Percentiles rank a stretch among this genome's conserved stretches.
Evolutionary conservation across 495 filamentous ascomycete species (phyloP).

Genomic region (Hypoxylon fragiforme): DNA sequence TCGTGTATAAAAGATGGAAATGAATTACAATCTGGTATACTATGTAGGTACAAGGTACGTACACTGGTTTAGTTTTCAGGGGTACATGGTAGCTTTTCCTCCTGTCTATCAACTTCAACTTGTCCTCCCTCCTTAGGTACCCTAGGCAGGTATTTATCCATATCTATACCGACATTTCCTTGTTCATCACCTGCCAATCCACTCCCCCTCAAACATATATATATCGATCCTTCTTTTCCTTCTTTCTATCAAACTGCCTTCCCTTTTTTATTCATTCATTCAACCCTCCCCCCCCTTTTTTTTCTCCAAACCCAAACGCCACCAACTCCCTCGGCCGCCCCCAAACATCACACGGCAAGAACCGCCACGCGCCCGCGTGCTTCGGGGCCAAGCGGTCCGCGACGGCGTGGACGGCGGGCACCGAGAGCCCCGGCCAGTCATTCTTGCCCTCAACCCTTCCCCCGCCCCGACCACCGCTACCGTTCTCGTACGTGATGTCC

Average conservation of each 20-base stretch:
- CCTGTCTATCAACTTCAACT: too few species aligned
- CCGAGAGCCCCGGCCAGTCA: conserved; percentile 43
- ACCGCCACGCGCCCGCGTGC: conserved; percentile 46
- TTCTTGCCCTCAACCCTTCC: background rate
- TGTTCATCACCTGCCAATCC: too few species aligned
- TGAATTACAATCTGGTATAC: too few species aligned
- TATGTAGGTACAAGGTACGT: too few species aligned
- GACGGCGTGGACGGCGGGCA: conserved; percentile 34
- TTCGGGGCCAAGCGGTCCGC: conserved; percentile 30
- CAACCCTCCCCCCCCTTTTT: background rate
- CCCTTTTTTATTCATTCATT: background rate
- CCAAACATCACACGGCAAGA: conserved; percentile 44
- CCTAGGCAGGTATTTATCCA: too few species aligned
- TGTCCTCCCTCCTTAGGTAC: too few species aligned
- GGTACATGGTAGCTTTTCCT: too few species aligned
- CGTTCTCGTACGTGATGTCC: conserved; percentile 11
- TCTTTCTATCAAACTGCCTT: background rate
- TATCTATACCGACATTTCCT: too few species aligned
- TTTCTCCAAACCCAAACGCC: conserved; percentile 16
- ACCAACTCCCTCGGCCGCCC: conserved; percentile 40
- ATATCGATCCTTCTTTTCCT: background rate
- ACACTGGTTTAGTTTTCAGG: too few species aligned
- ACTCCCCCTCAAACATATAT: too few species aligned
- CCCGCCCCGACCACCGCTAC: background rate
- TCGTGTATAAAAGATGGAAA: too few species aligned